Evolutionary conservation across 1,284 basidiomycete genomes (phyloP), one percentile per base, ranked within the genome.

Genomic region (Heterobasidion parviporum): DNA sequence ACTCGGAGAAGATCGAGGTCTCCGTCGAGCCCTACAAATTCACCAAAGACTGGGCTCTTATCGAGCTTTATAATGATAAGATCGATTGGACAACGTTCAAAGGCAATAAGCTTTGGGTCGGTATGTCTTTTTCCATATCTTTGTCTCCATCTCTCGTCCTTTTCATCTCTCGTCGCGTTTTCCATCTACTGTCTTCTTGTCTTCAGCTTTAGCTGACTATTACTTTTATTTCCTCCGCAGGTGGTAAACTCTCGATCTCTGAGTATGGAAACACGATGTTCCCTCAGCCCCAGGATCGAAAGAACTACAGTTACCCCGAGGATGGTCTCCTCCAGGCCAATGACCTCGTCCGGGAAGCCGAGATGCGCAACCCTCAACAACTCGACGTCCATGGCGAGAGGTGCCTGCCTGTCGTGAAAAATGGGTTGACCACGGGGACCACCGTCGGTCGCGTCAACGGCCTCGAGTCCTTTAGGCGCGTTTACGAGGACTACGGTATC

Each of bases 21-120:
- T 52, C 55, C 8, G 62, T 41, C 60, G 66, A 53, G 46, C 60
- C 63, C 50, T 12, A 62, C 58, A 16, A 38, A 33, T 70, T 63
- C 55, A 67, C 62, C n/a, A 53, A 60, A 8, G 68, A 72, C 61
- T 72, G 68, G 65, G 68, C 65, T 18, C 53, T 72, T 1, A 64
- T 72, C 59, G 63, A 69, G 60, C 56, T 71, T 6, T 59, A 67
- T 60, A 20, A 64, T 14, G 60, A 66, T 8, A 67, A 59, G 59
- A 57, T 72, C 20, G 63, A 69, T 45, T 64, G 57, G 64, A 18
- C 18, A 2, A 60, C 53, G 14, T 71, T 72, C 57, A 54, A 58
- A 38, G 73, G 73, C 6, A 76, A 74, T 58, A 61, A 67, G 60
- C 56, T 74, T 26, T 71, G 61, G 54, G 57, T 69, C 58, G 69